Evolutionary conservation across 2,329 filamentous ascomycete genomes (phyloP).

Genomic region (Fusarium tuaranense): DNA sequence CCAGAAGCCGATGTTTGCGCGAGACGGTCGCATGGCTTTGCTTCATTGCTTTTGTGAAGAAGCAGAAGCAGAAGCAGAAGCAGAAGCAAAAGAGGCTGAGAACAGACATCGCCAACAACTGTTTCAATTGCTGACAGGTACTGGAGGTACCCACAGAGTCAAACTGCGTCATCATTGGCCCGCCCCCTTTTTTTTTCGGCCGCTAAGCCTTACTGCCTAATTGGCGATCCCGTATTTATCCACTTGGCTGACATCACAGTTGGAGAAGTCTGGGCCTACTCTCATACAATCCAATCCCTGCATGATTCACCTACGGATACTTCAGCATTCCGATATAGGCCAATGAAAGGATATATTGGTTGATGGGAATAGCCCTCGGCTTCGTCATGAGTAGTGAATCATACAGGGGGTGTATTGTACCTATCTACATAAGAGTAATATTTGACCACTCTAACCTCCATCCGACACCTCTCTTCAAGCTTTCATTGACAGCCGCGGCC

Average conservation of each 20-base stretch:
- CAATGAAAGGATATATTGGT: too few species aligned
- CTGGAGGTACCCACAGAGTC: neutral
- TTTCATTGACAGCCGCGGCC: too few species aligned
- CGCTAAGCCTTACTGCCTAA: constrained; percentile 2
- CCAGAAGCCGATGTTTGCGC: constrained; percentile 49
- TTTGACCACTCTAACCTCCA: too few species aligned
- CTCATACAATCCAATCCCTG: too few species aligned
- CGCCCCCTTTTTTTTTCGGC: neutral
- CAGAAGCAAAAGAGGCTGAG: neutral
- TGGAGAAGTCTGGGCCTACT: too few species aligned
- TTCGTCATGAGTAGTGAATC: too few species aligned
- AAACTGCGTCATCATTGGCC: neutral
- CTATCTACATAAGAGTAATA: too few species aligned
- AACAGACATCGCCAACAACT: neutral
- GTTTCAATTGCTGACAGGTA: neutral
- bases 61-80: neutral
- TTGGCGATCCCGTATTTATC: neutral
- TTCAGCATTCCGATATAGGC: too few species aligned
- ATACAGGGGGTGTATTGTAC: too few species aligned
- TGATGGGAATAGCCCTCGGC: too few species aligned
- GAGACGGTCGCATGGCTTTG: constrained; percentile 43
- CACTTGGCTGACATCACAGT: neutral
- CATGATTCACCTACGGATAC: too few species aligned
- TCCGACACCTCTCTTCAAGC: too few species aligned
- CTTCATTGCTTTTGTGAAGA: constrained; percentile 29